Conservation (phyloP, 495 filamentous ascomycete species). For the Staphylotrichum longicolle region DNA sequence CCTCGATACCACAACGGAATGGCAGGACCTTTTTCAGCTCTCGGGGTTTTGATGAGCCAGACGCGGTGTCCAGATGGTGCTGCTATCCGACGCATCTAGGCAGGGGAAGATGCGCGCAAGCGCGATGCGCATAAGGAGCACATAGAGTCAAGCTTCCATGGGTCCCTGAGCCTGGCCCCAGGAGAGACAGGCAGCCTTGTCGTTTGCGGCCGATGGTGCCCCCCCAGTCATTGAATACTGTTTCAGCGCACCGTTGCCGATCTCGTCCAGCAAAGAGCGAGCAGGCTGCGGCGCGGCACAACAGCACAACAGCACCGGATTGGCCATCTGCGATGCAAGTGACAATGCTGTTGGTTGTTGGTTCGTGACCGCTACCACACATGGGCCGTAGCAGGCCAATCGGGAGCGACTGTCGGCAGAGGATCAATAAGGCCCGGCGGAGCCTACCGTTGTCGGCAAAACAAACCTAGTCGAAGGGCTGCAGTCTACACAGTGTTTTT, state of each 20-base stretch:
- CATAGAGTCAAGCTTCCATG: background rate
- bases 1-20: background rate
- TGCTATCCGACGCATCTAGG: conserved; percentile 7
- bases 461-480: background rate
- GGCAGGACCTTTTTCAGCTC: background rate
- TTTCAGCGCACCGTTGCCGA: background rate
- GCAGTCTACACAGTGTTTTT: conserved; percentile 3
- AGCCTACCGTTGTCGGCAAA: conserved; percentile 1
- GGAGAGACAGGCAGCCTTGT: background rate
- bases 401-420: background rate
- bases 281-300: background rate
- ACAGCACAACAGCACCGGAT: background rate
- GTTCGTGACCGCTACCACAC: conserved; percentile 1
- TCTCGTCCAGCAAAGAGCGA: background rate
- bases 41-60: background rate
- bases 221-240: background rate
- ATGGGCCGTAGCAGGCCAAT: background rate
- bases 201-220: background rate
- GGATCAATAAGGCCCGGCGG: conserved; percentile 11
- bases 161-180: no score
- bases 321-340: conserved; percentile 12
- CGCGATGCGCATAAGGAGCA: background rate
- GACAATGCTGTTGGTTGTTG: conserved; percentile 12
- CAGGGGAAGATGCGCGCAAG: background rate
- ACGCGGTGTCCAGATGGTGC: conserved; percentile 1